Conservation (phyloP, 202 grass and related monocot species). For the Hordeum pubiflorum region DNA sequence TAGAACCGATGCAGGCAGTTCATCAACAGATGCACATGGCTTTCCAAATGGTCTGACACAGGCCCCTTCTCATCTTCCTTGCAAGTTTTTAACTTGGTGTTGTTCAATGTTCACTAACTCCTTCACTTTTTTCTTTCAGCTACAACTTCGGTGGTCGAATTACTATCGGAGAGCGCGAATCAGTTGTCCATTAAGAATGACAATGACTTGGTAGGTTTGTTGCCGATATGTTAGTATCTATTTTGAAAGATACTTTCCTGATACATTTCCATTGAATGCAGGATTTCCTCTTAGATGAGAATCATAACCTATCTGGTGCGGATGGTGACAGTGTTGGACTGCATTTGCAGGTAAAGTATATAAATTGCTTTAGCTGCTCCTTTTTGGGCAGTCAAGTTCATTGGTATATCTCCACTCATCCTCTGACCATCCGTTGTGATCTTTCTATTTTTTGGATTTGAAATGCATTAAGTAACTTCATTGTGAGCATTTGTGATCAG, state of each 20-base stretch:
- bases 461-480: not conserved
- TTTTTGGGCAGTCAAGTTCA: not conserved
- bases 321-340: conserved; percentile 45
- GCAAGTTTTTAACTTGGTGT: not conserved
- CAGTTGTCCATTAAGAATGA: conserved; percentile 58
- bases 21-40: conserved; percentile 39
- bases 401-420: not conserved
- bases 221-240: conserved; percentile 2
- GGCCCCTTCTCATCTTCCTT: conserved; percentile 14
- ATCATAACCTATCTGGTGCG: conserved; percentile 44
- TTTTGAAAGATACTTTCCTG: conserved; percentile 8
- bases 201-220: conserved; percentile 57
- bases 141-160: conserved; percentile 63
- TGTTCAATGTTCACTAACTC: conserved; percentile 1
- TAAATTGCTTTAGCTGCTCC: conserved; percentile 15
- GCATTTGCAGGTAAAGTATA: conserved; percentile 42
- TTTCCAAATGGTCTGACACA: conserved; percentile 44
- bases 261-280: conserved; percentile 26
- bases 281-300: conserved; percentile 78
- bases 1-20: conserved; percentile 45
- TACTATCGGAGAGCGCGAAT: conserved; percentile 62
- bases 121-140: conserved; percentile 35
- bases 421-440: not conserved
- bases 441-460: not conserved
- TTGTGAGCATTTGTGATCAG: not conserved